A percentile compares a stretch with the other conserved stretches of the same genome.
These are phyloP conservation scores for Fraxinus americana DNA, from an alignment of 257 asterid species.

Conservation along the genomic window DNA sequence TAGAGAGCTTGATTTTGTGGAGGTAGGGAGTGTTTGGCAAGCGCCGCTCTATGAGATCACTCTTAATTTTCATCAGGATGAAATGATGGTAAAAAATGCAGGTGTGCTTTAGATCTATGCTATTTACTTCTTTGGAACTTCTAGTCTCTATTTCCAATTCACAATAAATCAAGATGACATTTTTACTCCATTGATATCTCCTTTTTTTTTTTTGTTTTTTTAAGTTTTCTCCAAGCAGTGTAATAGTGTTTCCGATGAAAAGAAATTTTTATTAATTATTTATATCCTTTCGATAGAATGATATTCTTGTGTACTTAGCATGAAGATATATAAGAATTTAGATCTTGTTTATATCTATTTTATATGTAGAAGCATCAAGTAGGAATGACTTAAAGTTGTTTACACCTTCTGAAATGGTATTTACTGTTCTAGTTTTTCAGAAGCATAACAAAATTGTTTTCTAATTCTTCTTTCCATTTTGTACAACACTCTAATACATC, in stretches of 20 bases:
- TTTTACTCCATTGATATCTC: not conserved
- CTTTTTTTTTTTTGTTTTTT: not conserved
- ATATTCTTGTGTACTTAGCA: not conserved
- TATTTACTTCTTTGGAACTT: not conserved
- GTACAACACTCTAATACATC: not conserved
- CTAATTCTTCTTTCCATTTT: not conserved
- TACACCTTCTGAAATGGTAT: not conserved
- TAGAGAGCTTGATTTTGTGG: slow-evolving; percentile 60
- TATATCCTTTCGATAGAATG: not conserved
- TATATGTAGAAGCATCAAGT: not conserved
- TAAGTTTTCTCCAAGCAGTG: not conserved
- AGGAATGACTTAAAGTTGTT: not conserved
- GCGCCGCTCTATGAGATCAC: slow-evolving; percentile 67
- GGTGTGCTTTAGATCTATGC: slow-evolving; percentile 31
- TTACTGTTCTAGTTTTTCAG: not conserved
- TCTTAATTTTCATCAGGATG: slow-evolving; percentile 44
- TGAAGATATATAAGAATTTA: not conserved
- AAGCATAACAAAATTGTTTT: not conserved
- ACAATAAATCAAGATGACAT: not conserved
- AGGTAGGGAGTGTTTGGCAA: slow-evolving; percentile 84
- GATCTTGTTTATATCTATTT: not conserved
- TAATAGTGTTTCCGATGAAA: not conserved
- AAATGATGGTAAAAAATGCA: slow-evolving; percentile 29
- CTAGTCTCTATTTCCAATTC: not conserved
- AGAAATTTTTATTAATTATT: not conserved